Percentiles rank a stretch among this genome's conserved stretches.
Conservation (phyloP, 257 asterid genomes). For the Nemophila menziesii region DNA sequence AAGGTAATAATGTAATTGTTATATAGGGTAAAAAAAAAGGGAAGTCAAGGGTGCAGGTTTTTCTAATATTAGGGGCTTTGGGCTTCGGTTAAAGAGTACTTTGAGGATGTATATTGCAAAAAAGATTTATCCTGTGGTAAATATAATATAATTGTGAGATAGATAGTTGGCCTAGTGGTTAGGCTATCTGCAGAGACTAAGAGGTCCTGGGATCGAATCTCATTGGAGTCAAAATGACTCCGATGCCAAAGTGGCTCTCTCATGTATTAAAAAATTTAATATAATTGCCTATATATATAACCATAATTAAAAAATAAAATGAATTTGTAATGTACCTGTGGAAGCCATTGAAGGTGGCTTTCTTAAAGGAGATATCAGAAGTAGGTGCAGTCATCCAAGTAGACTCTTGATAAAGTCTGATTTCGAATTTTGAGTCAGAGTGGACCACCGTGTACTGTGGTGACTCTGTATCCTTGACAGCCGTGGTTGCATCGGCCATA, state of each 20-base stretch:
- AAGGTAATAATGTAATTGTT: too few species aligned
- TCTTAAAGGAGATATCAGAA: slow-evolving; percentile 43
- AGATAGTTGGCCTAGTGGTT: too few species aligned
- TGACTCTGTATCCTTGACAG: slow-evolving; percentile 38
- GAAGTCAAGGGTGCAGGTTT: too few species aligned
- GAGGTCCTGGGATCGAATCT: too few species aligned
- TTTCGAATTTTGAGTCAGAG: slow-evolving; percentile 74
- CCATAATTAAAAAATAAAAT: neutral
- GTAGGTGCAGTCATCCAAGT: slow-evolving; percentile 69
- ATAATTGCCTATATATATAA: neutral
- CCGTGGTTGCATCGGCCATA: neutral
- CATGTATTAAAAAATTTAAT: neutral
- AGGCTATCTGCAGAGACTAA: too few species aligned
- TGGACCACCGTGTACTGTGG: slow-evolving; percentile 62
- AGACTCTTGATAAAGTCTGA: slow-evolving; percentile 55
- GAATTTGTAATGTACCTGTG: slow-evolving; percentile 37
- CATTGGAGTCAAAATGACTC: too few species aligned
- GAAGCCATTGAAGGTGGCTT: slow-evolving; percentile 67
- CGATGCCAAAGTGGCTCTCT: too few species aligned
- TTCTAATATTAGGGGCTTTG: too few species aligned
- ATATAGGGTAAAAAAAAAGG: too few species aligned
- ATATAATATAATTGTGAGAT: neutral
- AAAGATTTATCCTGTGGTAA: too few species aligned
- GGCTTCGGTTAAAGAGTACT: too few species aligned
- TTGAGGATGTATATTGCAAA: too few species aligned